phyloP scores from a whole-genome alignment of 1,284 basidiomycete genomes.

The Cutaneotrichosporon cavernicola region DNA sequence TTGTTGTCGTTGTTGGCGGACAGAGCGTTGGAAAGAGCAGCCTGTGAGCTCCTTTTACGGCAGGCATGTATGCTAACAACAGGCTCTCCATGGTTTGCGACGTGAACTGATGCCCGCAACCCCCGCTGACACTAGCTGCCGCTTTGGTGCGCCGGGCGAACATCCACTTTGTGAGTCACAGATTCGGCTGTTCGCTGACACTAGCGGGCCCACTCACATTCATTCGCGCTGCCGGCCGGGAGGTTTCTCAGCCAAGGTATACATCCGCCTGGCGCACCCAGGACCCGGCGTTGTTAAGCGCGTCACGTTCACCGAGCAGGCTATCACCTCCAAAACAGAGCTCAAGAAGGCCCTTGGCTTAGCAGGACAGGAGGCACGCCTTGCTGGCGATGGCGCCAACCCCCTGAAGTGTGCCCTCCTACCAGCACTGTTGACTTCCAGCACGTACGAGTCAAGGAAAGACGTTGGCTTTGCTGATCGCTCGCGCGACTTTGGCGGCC shows the following conservation, averaged over 20 bases:
- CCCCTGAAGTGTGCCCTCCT: not conserved
- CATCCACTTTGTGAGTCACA: slow-evolving; percentile 27
- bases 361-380: not conserved
- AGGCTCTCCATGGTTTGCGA: slow-evolving; percentile 19
- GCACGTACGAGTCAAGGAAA: not conserved
- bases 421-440: not conserved
- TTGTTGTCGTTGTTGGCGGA: slow-evolving; percentile 29
- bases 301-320: slow-evolving; percentile 9
- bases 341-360: slow-evolving; percentile 12
- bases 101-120: slow-evolving; percentile 12
- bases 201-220: slow-evolving; percentile 33
- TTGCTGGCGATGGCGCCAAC: not conserved
- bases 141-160: slow-evolving; percentile 22
- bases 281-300: not conserved
- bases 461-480: not conserved
- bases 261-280: slow-evolving; percentile 18
- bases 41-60: slow-evolving; percentile 23
- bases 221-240: slow-evolving; percentile 16
- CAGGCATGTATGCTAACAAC: slow-evolving; percentile 3
- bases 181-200: slow-evolving; percentile 5
- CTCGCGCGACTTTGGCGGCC: not conserved
- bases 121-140: slow-evolving; percentile 16
- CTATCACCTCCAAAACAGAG: slow-evolving; percentile 2
- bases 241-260: slow-evolving; percentile 22
- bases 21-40: slow-evolving; percentile 38